phyloP scores from a whole-genome alignment of 2,329 filamentous ascomycete genomes.

The Aspergillus sp. region DNA sequence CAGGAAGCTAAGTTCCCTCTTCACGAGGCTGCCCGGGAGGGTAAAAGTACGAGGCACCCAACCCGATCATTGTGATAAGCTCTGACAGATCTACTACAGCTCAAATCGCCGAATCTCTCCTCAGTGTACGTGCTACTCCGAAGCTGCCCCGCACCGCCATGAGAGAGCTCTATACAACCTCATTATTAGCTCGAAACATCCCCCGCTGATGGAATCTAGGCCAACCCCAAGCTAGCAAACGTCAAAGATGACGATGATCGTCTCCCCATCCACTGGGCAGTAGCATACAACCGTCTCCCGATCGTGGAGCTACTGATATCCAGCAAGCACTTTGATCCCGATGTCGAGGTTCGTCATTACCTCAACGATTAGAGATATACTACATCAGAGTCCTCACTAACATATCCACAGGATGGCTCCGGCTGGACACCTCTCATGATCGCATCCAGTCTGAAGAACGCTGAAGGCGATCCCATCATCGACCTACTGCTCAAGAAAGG shows the following conservation, averaged over 20 bases:
- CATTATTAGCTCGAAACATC: neutral
- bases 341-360: constrained; percentile 64
- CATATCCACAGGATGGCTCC: constrained; percentile 43
- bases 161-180: neutral
- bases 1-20: constrained; percentile 71
- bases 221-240: constrained; percentile 74
- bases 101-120: constrained; percentile 70
- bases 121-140: constrained; percentile 56
- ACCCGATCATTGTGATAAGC: neutral
- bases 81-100: constrained; percentile 51
- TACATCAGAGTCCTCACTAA: neutral
- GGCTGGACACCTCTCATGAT: constrained; percentile 56
- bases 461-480: constrained; percentile 48
- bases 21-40: constrained; percentile 83
- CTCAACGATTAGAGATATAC: too few relatives aligned
- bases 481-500: constrained; percentile 49
- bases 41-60: constrained; percentile 63
- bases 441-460: constrained; percentile 48
- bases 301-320: constrained; percentile 74
- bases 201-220: constrained; percentile 47
- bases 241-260: constrained; percentile 82
- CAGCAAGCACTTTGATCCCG: constrained; percentile 74
- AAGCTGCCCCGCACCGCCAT: constrained; percentile 29
- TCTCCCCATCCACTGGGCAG: constrained; percentile 91
- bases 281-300: constrained; percentile 74